These are phyloP conservation scores for Warburgia ugandensis DNA, from an alignment of 164 flowering plant genomes.

Conservation along the genomic window DNA sequence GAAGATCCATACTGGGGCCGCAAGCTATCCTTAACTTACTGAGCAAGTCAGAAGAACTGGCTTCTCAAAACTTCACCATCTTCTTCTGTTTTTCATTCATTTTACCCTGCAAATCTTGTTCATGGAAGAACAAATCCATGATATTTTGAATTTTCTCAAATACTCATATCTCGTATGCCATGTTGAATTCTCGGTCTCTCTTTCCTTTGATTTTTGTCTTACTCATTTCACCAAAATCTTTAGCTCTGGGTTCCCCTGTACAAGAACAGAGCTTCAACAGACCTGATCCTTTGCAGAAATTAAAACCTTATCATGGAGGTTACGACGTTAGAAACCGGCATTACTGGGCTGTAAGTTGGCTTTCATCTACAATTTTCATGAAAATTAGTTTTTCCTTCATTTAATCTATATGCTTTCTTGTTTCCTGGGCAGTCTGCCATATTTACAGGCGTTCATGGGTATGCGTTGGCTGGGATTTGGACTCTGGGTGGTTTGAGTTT, in stretches of 20 bases:
- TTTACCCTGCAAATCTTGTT: not conserved
- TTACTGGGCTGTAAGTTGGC: conserved; percentile 54
- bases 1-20: too few species aligned
- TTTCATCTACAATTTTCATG: not conserved
- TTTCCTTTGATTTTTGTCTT: conserved; percentile 21
- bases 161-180: conserved; percentile 7
- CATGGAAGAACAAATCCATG: conserved; percentile 6
- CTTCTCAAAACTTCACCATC: not conserved
- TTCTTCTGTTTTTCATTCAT: conserved; percentile 1
- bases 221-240: conserved; percentile 13
- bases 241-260: conserved; percentile 20
- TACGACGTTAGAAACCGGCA: conserved; percentile 40
- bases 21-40: conserved; percentile 47
- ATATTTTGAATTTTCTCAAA: conserved; percentile 5
- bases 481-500: conserved; percentile 37
- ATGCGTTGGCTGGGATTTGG: conserved; percentile 48
- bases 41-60: conserved; percentile 18
- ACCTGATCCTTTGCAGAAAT: conserved; percentile 41
- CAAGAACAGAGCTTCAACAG: conserved; percentile 22
- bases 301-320: conserved; percentile 38
- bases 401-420: not conserved
- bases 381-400: not conserved
- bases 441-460: conserved; percentile 61
- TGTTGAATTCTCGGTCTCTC: conserved; percentile 19
- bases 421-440: conserved; percentile 41